Evolutionary conservation across 345 rosid genomes (phyloP), one percentile per base, ranked within the genome.

Genomic region (Eucalyptus sp.): DNA sequence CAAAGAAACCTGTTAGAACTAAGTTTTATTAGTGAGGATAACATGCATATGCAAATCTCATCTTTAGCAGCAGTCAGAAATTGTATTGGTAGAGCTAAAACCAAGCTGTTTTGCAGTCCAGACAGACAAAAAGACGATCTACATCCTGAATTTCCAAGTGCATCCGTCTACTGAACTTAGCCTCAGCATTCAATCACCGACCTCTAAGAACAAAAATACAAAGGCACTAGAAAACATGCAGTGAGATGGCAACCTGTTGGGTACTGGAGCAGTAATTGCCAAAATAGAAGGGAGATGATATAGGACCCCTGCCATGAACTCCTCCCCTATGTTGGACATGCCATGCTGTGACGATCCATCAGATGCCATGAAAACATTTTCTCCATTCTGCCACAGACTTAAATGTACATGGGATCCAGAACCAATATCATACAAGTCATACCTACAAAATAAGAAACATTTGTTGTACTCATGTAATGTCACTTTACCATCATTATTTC

Each of bases 361-460:
- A 29, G 98, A 94, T 90, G 96, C 96, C 89, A 93, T 93, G 89
- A 97, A 97, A 86, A 96, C 95, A 88, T 98, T 98, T 92, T 95
- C 90, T 71, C 96, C 98, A 88, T 97, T 93, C 91, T 90, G 93
- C 95, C 94, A 96, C 88, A 98, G 91, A 88, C 98, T 98, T 80
- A 98, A 64, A 93, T 98, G 99, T 76, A 96, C 99, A 90, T 98
- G 99, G 87, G 96, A 97, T 89, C 99, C 99, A 50, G 99, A 97
- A 84, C 99, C 99, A 86, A 98, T 89, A 91, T 97, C 99, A 93
- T 94, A 93, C 88, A 96, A 88, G 85, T 92, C 96, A 95, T 93
- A 96, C 96, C 99, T 97, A 88, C 80, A 86, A 76, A 83, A 83
- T 81, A 90, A 48, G 46, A 83, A 88, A 33, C 60, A 8, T 24